Evolutionary conservation across 139 green algal genomes (phyloP).

Genomic region (Choricystis sp.): DNA sequence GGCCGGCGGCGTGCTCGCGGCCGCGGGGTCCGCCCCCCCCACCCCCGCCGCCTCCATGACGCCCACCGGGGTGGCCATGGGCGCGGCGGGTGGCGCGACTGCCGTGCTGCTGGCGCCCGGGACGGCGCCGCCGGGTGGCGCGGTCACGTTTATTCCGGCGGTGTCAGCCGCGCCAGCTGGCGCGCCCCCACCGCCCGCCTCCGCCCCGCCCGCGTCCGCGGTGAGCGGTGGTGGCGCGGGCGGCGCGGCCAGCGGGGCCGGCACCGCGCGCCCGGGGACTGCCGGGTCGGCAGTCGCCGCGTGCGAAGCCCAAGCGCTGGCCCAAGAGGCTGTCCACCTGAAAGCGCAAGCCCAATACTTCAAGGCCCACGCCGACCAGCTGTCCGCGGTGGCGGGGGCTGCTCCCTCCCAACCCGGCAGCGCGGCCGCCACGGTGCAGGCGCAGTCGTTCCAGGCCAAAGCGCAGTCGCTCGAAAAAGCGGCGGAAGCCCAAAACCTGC

Average conservation of each 20-base stretch:
- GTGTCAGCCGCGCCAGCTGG: not conserved
- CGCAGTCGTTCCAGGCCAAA: slow-evolving; percentile 21
- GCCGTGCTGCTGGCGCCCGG: not conserved
- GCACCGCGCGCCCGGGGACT: not conserved
- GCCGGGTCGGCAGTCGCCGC: slow-evolving; percentile 1
- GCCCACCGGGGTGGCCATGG: too few relatives aligned
- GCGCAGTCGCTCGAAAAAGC: slow-evolving; percentile 21
- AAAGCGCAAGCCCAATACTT: slow-evolving; percentile 20
- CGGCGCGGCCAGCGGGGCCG: not conserved
- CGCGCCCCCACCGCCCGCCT: not conserved
- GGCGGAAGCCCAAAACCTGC: slow-evolving; percentile 17
- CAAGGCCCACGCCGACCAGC: slow-evolving; percentile 30
- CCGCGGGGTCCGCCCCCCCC: not conserved
- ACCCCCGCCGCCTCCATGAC: not conserved
- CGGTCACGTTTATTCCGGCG: too few relatives aligned
- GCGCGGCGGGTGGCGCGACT: too few relatives aligned
- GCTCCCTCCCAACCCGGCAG: not conserved
- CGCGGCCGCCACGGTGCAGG: slow-evolving; percentile 14
- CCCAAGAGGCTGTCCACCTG: slow-evolving; percentile 7
- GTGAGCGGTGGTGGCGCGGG: not conserved
- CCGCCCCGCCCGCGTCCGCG: not conserved
- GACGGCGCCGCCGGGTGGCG: not conserved
- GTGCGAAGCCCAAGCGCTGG: slow-evolving; percentile 1
- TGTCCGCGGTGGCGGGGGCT: slow-evolving; percentile 11
- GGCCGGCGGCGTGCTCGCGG: not conserved